Evolutionary conservation across 2,329 filamentous ascomycete genomes (phyloP).

Genomic region (Colletotrichum eleusines): DNA sequence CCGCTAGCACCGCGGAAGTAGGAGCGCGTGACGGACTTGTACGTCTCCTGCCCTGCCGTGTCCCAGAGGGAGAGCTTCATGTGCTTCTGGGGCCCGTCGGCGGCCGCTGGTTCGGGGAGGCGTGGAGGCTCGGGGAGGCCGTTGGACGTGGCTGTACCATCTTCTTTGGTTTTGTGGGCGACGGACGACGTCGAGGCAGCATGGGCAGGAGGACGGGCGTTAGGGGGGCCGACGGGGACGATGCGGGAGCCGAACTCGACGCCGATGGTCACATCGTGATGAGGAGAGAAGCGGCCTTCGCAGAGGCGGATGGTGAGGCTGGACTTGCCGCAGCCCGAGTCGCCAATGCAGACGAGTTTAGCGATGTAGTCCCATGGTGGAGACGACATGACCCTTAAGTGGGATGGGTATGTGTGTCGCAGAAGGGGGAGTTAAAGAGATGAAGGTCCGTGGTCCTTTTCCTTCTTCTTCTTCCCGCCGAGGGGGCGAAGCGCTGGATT

Average conservation of each 20-base stretch:
- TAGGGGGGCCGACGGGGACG: slow-evolving; percentile 88
- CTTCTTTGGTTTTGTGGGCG: slow-evolving; percentile 24
- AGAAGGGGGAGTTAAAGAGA: slow-evolving; percentile 19
- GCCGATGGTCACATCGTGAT: slow-evolving; percentile 97
- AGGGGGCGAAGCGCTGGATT: slow-evolving; percentile 11
- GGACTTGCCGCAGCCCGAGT: slow-evolving; percentile 96
- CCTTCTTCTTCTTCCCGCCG: not conserved
- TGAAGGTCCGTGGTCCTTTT: slow-evolving; percentile 30
- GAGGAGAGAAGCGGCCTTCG: slow-evolving; percentile 92
- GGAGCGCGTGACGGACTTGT: slow-evolving; percentile 94
- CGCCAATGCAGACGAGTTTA: slow-evolving; percentile 97
- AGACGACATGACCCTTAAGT: slow-evolving; percentile 62
- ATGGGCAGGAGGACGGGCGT: slow-evolving; percentile 61
- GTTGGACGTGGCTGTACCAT: slow-evolving; percentile 44
- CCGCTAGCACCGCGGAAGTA: slow-evolving; percentile 86
- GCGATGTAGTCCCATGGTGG: slow-evolving; percentile 98
- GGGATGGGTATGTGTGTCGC: slow-evolving; percentile 30
- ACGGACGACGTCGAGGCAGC: slow-evolving; percentile 40
- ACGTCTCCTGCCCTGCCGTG: slow-evolving; percentile 96
- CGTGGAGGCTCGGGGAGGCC: slow-evolving; percentile 68
- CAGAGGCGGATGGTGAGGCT: slow-evolving; percentile 94
- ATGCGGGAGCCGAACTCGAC: slow-evolving; percentile 96
- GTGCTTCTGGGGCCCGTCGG: slow-evolving; percentile 68
- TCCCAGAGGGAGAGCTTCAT: slow-evolving; percentile 98
- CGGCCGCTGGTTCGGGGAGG: slow-evolving; percentile 48